Evolutionary conservation across 306 rosid genomes (phyloP), one percentile per base, ranked within the genome.

Genomic region (Pyrus pyrifolia): DNA sequence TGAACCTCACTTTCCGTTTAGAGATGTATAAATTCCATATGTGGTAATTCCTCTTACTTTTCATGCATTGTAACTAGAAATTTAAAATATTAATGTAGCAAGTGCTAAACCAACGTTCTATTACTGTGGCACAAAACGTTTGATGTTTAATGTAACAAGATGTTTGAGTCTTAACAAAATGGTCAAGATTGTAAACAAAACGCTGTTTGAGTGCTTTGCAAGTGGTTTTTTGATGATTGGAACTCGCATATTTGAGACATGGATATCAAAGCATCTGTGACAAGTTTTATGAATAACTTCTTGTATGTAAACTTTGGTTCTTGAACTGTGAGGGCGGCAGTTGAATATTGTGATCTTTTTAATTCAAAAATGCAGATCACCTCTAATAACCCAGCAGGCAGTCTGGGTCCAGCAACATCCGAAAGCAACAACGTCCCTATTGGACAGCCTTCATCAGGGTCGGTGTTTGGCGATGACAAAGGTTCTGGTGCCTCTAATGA

Each of bases 401-500:
- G 88, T 81, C 93, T 76, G 71, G 88, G 86, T 29, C 80, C 88
- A 70, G 86, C 83, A 67, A 87, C 94, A 59, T 87, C 83, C 17
- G 88, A 87, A 78, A 89, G 88, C 86, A 82, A 78, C 72, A 87
- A 87, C 76, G 60, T 79, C 63, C 78, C 87, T 18, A 64, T 66
- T 42, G 84, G 80, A 70, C 81, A 45, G 75, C 80, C 81, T 57
- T 63, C 84, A 42, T 52, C 77, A 4, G 79, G 79, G 79, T 72
- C 79, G n/a, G 82, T 73, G 58, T 68, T 75, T 12, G 79, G 71
- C 19, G 76, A 78, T 67, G 62, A 66, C 69, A 69, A 67, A 49
- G 81, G 78, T 64, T 66, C 71, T 4, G 22, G 79, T 46, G 58
- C 79, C 6, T 79, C 78, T 6, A 85, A 73, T 73, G 85, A 76